A percentile compares a stretch with the other conserved stretches of the same genome.
Evolutionary conservation across 495 filamentous ascomycete genomes (phyloP).

Genomic region (Penicillium ochrochloron): DNA sequence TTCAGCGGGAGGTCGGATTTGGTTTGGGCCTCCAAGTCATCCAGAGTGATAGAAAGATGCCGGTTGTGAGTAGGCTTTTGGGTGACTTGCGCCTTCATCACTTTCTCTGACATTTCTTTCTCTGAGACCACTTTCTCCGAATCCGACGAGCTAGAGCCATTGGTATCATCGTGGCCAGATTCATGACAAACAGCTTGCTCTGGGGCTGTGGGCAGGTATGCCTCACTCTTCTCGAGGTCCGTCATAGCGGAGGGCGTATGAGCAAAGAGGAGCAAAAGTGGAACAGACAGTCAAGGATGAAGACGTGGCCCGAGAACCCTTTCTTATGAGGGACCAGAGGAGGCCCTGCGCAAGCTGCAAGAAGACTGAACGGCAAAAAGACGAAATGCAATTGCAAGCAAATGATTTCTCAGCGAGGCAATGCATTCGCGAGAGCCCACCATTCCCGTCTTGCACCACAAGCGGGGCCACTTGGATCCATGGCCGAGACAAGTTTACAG

Average conservation of each 20-base stretch:
- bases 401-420: constrained; percentile 6
- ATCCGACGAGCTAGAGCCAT: constrained; percentile 8
- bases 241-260: constrained; percentile 16
- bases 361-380: background rate
- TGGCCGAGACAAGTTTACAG: constrained; percentile 7
- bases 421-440: constrained; percentile 11
- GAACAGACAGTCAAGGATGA: background rate
- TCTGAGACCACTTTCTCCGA: background rate
- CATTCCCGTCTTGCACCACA: constrained; percentile 11
- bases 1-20: constrained; percentile 17
- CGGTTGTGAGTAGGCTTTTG: constrained; percentile 7
- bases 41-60: background rate
- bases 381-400: background rate
- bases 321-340: constrained; percentile 10
- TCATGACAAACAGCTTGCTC: constrained; percentile 13
- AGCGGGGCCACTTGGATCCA: constrained; percentile 5
- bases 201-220: constrained; percentile 18
- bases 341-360: constrained; percentile 7
- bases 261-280: constrained; percentile 5
- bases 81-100: background rate
- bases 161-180: constrained; percentile 3
- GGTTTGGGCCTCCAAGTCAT: constrained; percentile 22
- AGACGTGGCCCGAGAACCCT: constrained; percentile 3
- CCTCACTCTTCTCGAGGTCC: constrained; percentile 20
- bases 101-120: constrained; percentile 3